Base-by-base conservation (phyloP, 2,329 filamentous ascomycete species). In the Apiospora rasikravindrae region DNA sequence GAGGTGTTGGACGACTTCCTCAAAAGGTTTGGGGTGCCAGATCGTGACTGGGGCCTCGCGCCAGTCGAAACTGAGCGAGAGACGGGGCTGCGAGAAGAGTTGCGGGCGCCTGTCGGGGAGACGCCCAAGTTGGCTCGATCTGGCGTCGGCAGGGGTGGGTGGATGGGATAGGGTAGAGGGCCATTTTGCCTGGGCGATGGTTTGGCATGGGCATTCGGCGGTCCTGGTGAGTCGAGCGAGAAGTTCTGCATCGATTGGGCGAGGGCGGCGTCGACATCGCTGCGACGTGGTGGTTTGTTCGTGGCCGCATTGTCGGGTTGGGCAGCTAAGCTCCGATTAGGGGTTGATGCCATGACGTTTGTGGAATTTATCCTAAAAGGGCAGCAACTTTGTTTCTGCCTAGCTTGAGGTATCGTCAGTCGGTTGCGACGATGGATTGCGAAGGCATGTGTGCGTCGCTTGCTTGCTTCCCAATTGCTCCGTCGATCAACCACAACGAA, bases 1-100 rank as follows among this genome's bases (percentile, higher is more conserved):
- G 89, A 90, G 78, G 86, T 90, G 75, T 86, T 85, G 2, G 89
- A 91, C 1, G 88, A 84, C 76, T 90, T 90, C 40, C 87, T 85
- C 51, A 88, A 80, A 7, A 91, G 81, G 0, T 84, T 83, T 1
- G 88, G 88, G 2, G 88, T 88, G 26, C 80, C 82, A 5, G 86
- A 84, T 70, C 85, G 82, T 6, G 87, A 85, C 14, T 84, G 83
- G 19, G 83, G 80, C 26, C 64, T 69, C 13, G 74, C 61, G 11
- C 83, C 81, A 72, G 75, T 77, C 19, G 79, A 75, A 33, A 76
- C 76, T 11, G 78, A 71, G 51, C 77, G 78, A 77, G 79, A 73
- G 78, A 87, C 70, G 77, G 86, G 83, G 79, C 87, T 78, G 78
- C 85, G 76, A 80, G 85, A 74, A 75, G 83, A 74, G 76, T 79